These are phyloP conservation scores for Mycena belliarum DNA, from an alignment of 768 basidiomycete species.

Conservation along the genomic window DNA sequence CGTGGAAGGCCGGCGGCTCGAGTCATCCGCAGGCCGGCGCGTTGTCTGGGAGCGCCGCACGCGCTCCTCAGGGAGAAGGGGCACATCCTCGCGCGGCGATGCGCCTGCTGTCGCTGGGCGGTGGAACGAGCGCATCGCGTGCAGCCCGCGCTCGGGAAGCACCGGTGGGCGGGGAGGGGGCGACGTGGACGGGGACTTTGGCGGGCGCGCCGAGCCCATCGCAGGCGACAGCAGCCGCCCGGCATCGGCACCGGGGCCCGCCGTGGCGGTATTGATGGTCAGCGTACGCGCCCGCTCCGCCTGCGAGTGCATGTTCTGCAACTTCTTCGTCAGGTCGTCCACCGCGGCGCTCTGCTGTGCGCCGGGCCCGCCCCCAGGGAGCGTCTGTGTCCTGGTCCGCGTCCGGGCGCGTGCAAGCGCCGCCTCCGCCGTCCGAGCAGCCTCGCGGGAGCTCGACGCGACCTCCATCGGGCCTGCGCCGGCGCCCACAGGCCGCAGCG, in stretches of 20 bases:
- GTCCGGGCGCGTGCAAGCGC: conserved; percentile 30
- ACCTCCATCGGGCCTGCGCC: conserved; percentile 24
- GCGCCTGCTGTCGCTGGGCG: conserved; percentile 38
- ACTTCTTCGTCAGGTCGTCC: conserved; percentile 60
- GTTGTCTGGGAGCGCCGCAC: conserved; percentile 41
- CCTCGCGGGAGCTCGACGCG: conserved; percentile 18
- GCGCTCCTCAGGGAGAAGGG: conserved; percentile 20
- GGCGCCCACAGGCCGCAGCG: conserved; percentile 40
- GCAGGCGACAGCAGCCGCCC: not conserved
- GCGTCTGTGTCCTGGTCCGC: conserved; percentile 46
- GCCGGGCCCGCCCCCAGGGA: conserved; percentile 43
- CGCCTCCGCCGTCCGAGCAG: conserved; percentile 18
- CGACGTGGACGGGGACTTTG: conserved; percentile 1
- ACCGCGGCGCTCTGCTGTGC: conserved; percentile 45
- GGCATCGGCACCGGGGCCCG: not conserved
- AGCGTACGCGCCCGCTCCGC: conserved; percentile 54
- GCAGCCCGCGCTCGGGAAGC: conserved; percentile 35
- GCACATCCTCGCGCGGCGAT: conserved; percentile 33
- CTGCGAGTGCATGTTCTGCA: conserved; percentile 50
- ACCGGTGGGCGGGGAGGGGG: conserved; percentile 26
- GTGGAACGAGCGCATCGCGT: conserved; percentile 64
- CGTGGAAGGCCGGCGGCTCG: not conserved
- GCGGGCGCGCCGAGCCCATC: not conserved
- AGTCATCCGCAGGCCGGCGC: conserved; percentile 16
- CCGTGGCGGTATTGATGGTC: conserved; percentile 25